These are phyloP conservation scores for Coprinopsis cinerea DNA, from an alignment of 768 basidiomycete species.

Conservation along the genomic window DNA sequence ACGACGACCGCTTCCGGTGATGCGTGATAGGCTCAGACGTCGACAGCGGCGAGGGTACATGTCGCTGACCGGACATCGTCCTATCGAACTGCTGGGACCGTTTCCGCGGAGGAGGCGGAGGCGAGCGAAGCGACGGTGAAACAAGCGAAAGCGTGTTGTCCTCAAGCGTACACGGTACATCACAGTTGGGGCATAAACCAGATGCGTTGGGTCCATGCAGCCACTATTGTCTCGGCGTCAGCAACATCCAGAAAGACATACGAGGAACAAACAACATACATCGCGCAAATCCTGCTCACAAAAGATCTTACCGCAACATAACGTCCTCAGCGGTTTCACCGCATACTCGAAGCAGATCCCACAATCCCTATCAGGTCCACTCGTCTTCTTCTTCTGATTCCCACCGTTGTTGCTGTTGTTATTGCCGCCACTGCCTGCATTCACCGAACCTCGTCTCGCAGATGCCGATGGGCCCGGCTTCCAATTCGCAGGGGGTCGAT, in stretches of 20 bases:
- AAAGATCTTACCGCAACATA: slow-evolving; percentile 28
- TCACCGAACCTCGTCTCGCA: neutral
- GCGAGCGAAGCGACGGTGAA: slow-evolving; percentile 14
- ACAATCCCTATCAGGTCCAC: slow-evolving; percentile 23
- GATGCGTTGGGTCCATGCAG: slow-evolving; percentile 26
- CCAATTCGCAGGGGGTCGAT: neutral
- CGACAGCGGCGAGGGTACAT: no score
- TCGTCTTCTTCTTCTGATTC: slow-evolving; percentile 12
- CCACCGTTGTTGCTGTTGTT: no score
- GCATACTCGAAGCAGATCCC: slow-evolving; percentile 31
- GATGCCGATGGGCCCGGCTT: neutral
- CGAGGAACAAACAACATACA: slow-evolving; percentile 19
- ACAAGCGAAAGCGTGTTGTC: slow-evolving; percentile 22
- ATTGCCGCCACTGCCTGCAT: no score
- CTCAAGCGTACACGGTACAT: slow-evolving; percentile 23
- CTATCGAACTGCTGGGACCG: no score
- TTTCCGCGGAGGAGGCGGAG: neutral
- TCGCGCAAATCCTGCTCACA: slow-evolving; percentile 27
- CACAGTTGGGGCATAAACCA: slow-evolving; percentile 28
- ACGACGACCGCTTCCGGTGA: no score
- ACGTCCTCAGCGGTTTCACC: slow-evolving; percentile 23
- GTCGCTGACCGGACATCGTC: no score
- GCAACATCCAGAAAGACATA: neutral
- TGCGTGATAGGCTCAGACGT: no score
- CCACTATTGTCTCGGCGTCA: slow-evolving; percentile 19